Evolutionary conservation across 257 asterid genomes (phyloP).

Genomic region (Salvia rosmarinus): DNA sequence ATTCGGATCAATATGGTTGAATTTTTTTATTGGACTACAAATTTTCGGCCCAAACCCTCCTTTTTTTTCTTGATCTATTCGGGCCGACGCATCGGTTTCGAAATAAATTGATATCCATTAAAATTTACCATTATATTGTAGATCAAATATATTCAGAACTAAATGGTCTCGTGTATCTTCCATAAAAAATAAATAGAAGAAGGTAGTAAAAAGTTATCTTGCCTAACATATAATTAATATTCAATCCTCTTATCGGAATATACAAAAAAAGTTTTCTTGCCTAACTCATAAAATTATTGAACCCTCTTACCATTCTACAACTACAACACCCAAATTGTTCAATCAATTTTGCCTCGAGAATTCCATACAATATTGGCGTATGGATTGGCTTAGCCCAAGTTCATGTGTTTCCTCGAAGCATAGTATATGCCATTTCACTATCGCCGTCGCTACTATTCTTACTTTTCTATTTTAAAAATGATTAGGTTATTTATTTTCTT

Average conservation of each 20-base stretch:
- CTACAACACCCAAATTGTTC: neutral
- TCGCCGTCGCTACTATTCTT: neutral
- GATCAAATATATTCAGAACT: no score
- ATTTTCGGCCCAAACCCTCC: no score
- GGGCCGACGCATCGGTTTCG: no score
- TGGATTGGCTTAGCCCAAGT: neutral
- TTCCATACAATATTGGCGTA: neutral
- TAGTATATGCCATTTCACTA: neutral
- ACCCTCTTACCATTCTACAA: neutral
- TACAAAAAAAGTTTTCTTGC: neutral
- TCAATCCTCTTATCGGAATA: no score
- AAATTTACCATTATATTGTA: no score
- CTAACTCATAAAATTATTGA: conserved; percentile 10
- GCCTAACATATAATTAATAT: neutral
- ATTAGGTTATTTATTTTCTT: neutral
- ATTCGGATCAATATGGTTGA: no score
- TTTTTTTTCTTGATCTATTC: no score
- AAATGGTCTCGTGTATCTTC: no score
- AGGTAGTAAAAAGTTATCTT: no score
- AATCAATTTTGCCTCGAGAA: neutral
- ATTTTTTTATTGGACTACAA: no score
- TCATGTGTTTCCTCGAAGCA: conserved; percentile 23
- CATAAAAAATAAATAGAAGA: no score
- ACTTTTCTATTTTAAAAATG: neutral
- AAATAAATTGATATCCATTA: no score